Base-by-base conservation (phyloP, 495 filamentous ascomycete species). In the Tuber borchii region DNA sequence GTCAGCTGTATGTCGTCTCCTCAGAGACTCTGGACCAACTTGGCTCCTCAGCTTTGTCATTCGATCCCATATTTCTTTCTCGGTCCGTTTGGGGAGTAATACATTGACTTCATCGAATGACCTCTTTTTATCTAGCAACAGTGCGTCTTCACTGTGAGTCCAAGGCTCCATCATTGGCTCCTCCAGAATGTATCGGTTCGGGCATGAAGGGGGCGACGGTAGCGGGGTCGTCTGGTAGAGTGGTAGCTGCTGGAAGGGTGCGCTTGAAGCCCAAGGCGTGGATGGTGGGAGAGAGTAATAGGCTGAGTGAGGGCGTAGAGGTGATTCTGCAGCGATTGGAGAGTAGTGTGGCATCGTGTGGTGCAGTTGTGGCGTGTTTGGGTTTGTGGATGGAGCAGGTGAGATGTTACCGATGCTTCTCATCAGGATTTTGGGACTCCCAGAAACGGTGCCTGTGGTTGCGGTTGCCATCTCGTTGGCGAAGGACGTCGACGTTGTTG, bases 381-480 rank as follows among this genome's bases (percentile, higher is more conserved):
- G 78, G 51, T 79, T 80, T 76, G 78, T 78, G 19, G 71, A 77
- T 20, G 80, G 77, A 71, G 79, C 73, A n/a, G 80, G 81, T 26
- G 81, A 82, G 46, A 73, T 72, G 72, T 78, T 79, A 71, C 77
- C 76, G 39, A 82, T 75, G 34, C 80, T 74, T 37, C 80, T 81
- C 80, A 82, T 82, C 70, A 82, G 44, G 39, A 82, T 40, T 72
- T 82, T 82, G 2, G 81, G 81, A 44, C 80, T 82, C 39, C 51
- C 75, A 5, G 77, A 79, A 72, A 79, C 75, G 51, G 73, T 74
- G 39, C 80, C 77, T 42, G 81, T 73, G 39, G 81, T 77, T 14
- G 81, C 81, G 45, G 80, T 82, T 73, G 81, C 81, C 81, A 83
- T 83, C 73, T 83, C 81, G 34, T 75, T 81, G 48, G 81, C 81